phyloP scores from a whole-genome alignment of 2,329 filamentous ascomycete species.

The Cryoendolithus antarcticus region DNA sequence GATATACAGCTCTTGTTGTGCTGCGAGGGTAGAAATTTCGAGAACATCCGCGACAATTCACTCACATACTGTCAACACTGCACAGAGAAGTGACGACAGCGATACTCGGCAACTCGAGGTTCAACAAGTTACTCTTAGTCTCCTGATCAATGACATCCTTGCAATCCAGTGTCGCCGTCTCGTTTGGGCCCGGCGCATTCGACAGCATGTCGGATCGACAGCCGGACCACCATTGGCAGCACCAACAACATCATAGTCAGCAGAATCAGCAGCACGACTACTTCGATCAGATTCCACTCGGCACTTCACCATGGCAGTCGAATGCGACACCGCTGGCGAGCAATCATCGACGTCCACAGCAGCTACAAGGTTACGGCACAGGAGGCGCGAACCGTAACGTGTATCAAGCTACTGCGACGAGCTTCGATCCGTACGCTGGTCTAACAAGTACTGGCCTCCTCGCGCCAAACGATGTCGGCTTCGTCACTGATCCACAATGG shows the following conservation, averaged over 20 bases:
- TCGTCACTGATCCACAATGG: conserved; percentile 14
- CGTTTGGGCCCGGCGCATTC: conserved; percentile 3
- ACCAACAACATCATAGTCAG: conserved; percentile 5
- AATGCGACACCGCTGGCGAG: background rate
- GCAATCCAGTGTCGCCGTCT: conserved; percentile 5
- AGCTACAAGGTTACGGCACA: conserved; percentile 12
- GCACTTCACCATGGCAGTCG: conserved; percentile 3
- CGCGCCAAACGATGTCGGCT: conserved; percentile 12
- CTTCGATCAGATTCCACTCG: conserved; percentile 4
- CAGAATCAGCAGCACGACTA: conserved; percentile 4
- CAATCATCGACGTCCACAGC: conserved; percentile 12
- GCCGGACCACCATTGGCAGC: conserved; percentile 7
- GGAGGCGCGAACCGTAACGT: conserved; percentile 18
- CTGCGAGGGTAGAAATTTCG: no score
- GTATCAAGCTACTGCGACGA: conserved; percentile 12
- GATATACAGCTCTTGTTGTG: no score
- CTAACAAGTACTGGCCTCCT: conserved; percentile 11
- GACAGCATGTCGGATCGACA: conserved; percentile 7
- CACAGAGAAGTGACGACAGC: background rate
- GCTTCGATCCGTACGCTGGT: conserved; percentile 11
- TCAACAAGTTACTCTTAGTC: background rate
- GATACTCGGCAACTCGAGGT: background rate
- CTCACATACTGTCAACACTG: no score
- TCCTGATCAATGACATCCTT: conserved; percentile 8
- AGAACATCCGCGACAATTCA: no score